A percentile compares a stretch with the other conserved stretches of the same genome.
Conservation (phyloP, 495 filamentous ascomycete genomes). For the Mytilinidion resinicola region DNA sequence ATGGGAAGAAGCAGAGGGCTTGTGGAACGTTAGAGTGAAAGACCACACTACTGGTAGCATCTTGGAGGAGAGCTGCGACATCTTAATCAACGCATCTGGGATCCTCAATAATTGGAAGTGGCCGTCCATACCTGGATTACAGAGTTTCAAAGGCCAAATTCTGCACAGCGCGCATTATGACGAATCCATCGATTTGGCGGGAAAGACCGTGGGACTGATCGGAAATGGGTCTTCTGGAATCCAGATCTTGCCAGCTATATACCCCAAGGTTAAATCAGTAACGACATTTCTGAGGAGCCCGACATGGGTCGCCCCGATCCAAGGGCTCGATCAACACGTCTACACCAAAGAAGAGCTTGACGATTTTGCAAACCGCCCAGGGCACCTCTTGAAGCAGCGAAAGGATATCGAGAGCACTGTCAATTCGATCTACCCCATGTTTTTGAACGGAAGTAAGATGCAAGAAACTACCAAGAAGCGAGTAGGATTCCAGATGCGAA, state of each 20-base stretch:
- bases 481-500: constrained; percentile 31
- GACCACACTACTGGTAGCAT: constrained; percentile 12
- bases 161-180: constrained; percentile 21
- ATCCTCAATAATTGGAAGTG: constrained; percentile 29
- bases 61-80: constrained; percentile 17
- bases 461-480: constrained; percentile 24
- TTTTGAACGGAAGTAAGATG: constrained; percentile 33
- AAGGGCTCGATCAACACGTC: constrained; percentile 27
- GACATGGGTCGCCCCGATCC: constrained; percentile 20
- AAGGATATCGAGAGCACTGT: constrained; percentile 21
- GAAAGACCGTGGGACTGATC: constrained; percentile 18
- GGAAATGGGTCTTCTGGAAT: constrained; percentile 18
- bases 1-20: constrained; percentile 26
- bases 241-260: constrained; percentile 22
- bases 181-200: constrained; percentile 6
- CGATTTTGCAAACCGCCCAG: constrained; percentile 18
- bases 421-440: constrained; percentile 39
- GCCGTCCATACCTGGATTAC: constrained; percentile 20
- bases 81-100: constrained; percentile 25
- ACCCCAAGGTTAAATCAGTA: constrained; percentile 5
- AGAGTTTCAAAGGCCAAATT: constrained; percentile 21
- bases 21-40: constrained; percentile 27
- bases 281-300: constrained; percentile 19
- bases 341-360: constrained; percentile 28
- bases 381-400: not conserved